phyloP scores from a whole-genome alignment of 164 flowering plant genomes.

The Malania oleifera region DNA sequence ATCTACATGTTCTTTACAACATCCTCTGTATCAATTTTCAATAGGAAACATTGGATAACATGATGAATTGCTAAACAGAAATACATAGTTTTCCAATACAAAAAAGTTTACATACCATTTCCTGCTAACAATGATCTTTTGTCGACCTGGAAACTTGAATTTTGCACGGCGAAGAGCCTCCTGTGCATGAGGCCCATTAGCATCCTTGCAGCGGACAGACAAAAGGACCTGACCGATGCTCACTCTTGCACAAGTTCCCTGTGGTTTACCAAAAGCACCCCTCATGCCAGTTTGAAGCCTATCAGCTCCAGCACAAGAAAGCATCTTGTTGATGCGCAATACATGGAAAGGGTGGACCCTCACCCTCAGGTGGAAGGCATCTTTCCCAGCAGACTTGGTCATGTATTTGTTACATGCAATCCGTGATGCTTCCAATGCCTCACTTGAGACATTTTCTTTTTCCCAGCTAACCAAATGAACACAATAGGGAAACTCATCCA shows the following conservation, averaged over 20 bases:
- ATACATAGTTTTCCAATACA: too few relatives aligned
- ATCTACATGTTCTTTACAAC: too few relatives aligned
- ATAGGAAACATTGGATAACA: too few relatives aligned
- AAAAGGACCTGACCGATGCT: slow-evolving; percentile 31
- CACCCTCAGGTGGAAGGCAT: slow-evolving; percentile 31
- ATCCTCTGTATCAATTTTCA: too few relatives aligned
- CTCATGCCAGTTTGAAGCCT: slow-evolving; percentile 41
- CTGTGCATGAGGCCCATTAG: too few relatives aligned
- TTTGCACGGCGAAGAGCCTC: too few relatives aligned
- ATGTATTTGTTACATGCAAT: slow-evolving; percentile 38
- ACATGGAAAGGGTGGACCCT: slow-evolving; percentile 39
- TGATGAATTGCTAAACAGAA: too few relatives aligned
- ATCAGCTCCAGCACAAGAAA: slow-evolving; percentile 42
- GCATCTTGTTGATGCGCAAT: slow-evolving; percentile 37
- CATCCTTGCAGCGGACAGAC: slow-evolving; percentile 36
- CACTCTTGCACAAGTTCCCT: slow-evolving; percentile 31
- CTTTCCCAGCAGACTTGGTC: slow-evolving; percentile 34
- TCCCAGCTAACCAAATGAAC: slow-evolving; percentile 40
- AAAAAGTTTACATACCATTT: too few relatives aligned
- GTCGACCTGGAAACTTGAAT: too few relatives aligned
- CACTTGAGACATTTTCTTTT: slow-evolving; percentile 36
- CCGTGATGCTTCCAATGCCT: slow-evolving; percentile 35
- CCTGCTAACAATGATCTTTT: too few relatives aligned
- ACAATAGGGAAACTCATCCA: slow-evolving; percentile 38
- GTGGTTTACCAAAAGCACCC: slow-evolving; percentile 39